Base-by-base conservation (phyloP, 2,329 filamentous ascomycete genomes). In the Zymoseptoria pseudotritici region DNA sequence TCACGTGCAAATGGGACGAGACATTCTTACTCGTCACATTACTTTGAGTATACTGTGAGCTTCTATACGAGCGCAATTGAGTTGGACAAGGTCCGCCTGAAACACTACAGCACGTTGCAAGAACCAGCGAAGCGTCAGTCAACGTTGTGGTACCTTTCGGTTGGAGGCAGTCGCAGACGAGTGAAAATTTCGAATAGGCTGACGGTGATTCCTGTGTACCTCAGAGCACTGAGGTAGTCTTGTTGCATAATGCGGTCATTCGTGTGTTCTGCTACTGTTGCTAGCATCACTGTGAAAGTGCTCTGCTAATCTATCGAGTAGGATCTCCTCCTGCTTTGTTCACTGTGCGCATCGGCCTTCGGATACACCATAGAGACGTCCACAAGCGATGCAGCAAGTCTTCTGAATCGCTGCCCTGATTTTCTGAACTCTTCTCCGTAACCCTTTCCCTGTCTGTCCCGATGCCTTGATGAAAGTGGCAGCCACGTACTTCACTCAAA, bases 61-160 rank as follows among this genome's bases (percentile, higher is more conserved):
- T 3, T 17, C 1, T 13, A 17, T 17, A 1, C 1, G 5, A 4
- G 2, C 4, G 4, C 17, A 17, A 17, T 6, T 2, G 5, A n/a
- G 36, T 7, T n/a, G 17, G 13, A 2, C 3, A 17, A 3, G 1
- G 5, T 2, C 36, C 7, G 13, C 26, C 26, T 46, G 5, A 1
- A 46, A 7, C 36, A 46, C 36, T 3, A n/a, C 13, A 46, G 13
- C 4, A 46, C 13, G 36, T 6, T n/a, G 36, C 36, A n/a, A 17
- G 1, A 46, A 17, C 5, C 5, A 46, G 4, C 5, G 36, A 46
- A 17, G 13, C 36, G 6, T 46, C 13, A 6, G 7, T 29, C 26
- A 29, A 29, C 4, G 2, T 29, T 9, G 26, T 7, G 26, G 26
- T 9, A 4, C 26, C 2, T 9, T 7, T 29, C 9, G 6, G 26